Conservation (phyloP, 495 filamentous ascomycete genomes). For the Cercophora newfieldiana region DNA sequence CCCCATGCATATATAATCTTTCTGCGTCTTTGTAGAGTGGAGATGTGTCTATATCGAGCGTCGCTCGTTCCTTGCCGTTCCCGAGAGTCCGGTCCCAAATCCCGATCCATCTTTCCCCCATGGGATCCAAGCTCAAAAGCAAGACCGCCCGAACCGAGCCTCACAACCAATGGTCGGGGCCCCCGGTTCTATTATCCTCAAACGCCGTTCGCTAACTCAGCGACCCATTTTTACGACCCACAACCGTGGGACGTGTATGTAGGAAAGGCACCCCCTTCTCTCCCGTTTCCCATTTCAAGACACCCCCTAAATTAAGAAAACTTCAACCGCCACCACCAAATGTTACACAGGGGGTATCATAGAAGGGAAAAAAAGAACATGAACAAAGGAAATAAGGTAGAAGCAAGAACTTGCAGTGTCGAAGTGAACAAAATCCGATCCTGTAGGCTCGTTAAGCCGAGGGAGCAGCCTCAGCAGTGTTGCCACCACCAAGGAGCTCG, state of each 20-base stretch:
- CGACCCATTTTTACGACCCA: background rate
- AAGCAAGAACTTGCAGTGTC: constrained; percentile 7
- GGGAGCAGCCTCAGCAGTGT: constrained; percentile 27
- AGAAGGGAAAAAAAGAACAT: constrained; percentile 22
- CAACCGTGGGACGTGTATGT: background rate
- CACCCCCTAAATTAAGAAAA: constrained; percentile 5
- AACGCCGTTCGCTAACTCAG: constrained; percentile 12
- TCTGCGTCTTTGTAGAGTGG: constrained; percentile 21
- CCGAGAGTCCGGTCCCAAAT: constrained; percentile 3
- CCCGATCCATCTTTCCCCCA: constrained; percentile 1
- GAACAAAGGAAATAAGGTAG: constrained; percentile 31
- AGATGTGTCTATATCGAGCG: constrained; percentile 21
- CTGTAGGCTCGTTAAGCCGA: constrained; percentile 5
- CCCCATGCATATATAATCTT: constrained; percentile 7
- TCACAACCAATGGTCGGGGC: constrained; percentile 6
- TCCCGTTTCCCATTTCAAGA: background rate
- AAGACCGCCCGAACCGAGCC: constrained; percentile 13
- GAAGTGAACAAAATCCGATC: background rate
- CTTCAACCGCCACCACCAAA: background rate
- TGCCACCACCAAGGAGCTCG: constrained; percentile 76
- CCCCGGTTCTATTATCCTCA: constrained; percentile 2
- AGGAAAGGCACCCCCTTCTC: constrained; percentile 12
- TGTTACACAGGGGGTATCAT: constrained; percentile 43
- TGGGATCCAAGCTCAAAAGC: background rate
- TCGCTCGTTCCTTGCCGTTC: background rate